These are phyloP conservation scores for Chrysoporthe austroafricana DNA, from an alignment of 2,329 filamentous ascomycete genomes.

Conservation along the genomic window DNA sequence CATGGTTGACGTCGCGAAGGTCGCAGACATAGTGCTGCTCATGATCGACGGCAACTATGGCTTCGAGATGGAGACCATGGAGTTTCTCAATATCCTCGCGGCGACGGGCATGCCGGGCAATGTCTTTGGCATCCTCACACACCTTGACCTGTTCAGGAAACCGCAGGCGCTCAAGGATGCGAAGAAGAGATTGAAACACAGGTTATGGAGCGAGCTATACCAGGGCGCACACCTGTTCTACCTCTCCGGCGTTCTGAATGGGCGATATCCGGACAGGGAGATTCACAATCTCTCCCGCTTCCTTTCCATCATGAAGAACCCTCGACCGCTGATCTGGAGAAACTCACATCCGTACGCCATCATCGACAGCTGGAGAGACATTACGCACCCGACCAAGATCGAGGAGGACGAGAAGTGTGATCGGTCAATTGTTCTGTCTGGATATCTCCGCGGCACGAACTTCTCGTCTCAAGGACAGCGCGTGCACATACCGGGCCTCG, in stretches of 20 bases:
- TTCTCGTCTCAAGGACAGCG: conserved; percentile 84
- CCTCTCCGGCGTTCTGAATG: conserved; percentile 93
- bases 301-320: conserved; percentile 98
- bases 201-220: conserved; percentile 96
- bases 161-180: conserved; percentile 89
- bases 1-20: conserved; percentile 97
- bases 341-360: conserved; percentile 95
- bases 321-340: conserved; percentile 91
- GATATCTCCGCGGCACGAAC: conserved; percentile 93
- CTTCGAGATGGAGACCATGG: conserved; percentile 99
- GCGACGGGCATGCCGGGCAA: conserved; percentile 98
- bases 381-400: conserved; percentile 89
- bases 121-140: conserved; percentile 94
- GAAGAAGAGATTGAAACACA: conserved; percentile 94
- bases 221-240: conserved; percentile 98
- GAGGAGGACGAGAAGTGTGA: conserved; percentile 90
- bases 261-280: conserved; percentile 93
- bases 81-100: conserved; percentile 93
- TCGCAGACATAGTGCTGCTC: conserved; percentile 93
- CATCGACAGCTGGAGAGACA: conserved; percentile 91
- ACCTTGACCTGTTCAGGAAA: conserved; percentile 93
- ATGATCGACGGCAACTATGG: conserved; percentile 99
- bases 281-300: conserved; percentile 95
- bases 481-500: conserved; percentile 90
- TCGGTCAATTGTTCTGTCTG: conserved; percentile 86